Evolutionary conservation across 768 basidiomycete species (phyloP), one percentile per base, ranked within the genome.

Genomic region (Mycena sanguinolenta): DNA sequence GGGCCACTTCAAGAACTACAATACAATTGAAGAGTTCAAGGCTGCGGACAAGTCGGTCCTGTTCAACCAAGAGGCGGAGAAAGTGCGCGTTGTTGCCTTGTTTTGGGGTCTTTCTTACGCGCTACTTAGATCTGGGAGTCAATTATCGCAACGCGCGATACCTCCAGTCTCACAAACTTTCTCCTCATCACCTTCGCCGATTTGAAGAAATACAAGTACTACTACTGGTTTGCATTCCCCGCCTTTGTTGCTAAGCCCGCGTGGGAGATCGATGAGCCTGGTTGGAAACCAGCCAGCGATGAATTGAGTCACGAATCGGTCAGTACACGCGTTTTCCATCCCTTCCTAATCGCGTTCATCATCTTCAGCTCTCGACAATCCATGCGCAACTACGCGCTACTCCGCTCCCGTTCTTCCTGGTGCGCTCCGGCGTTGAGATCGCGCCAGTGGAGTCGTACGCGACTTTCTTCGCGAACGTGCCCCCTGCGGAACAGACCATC

Each of bases 191-290:
- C 96, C 0, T 99, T 91, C 75, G 95, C 98, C 0, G 98, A 99
- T 80, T 90, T 99, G 74, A 99, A 99, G 87, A 98, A 97, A 80
- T 98, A 98, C 85, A 93, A 92, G 74, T 99, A 96, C 78, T 96
- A 92, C 77, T 98, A 98, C 81, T 99, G 97, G 98, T 98, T 98
- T 77, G 93, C 94, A 0, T 98, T 98, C 79, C 97, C 98, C 2
- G 95, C 97, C 0, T 91, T 98, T 73, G 91, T 92, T 0, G 85
- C 94, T 25, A 95, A 95, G 74, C 96, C 98, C 9, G 89, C 92
- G 7, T 98, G 97, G 97, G 92, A 95, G 83, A 91, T 94, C 73
- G 82, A 84, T 38, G 87, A 85, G 8, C 77, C 81, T 14, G 92
- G 91, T 0, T 93, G 93, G 90, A 81, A 77, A 58, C 62, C 73